Evolutionary conservation across 192 early-diverging fungal species (phyloP), one percentile per base, ranked within the genome.

Genomic region (Endogone sp.): DNA sequence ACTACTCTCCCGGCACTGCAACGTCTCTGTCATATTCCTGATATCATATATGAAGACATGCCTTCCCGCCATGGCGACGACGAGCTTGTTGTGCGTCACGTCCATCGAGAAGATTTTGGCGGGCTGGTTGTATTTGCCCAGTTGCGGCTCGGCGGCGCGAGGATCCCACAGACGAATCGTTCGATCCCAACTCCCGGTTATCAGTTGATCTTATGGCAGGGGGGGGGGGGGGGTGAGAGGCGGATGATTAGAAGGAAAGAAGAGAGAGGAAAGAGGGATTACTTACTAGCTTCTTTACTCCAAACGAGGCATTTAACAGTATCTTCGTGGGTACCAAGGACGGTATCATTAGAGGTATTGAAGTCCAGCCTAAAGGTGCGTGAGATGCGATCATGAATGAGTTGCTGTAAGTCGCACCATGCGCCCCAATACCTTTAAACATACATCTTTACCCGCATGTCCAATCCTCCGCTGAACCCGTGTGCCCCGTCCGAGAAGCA

Each of bases 161-260:
- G 88, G 76, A 71, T 96, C 92, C 89, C 89, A 96, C 21, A 88
- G 73, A 9, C 89, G 81, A 55, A 97, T 79, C 4, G 91, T 83
- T 71, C 90, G 90, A 75, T 99, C 97, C 97, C 97, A 99, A 59
- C 91, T 88, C 56, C 95, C 97, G 20, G 94, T 89, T 22, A 93
- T 72, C n/a, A 95, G 70, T 22, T 86, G 73, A 28, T 81, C 91
- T 90, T 67, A 0, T 44, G 27, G 32, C n/a, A n/a, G n/a, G n/a
- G n/a, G n/a, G n/a, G n/a, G n/a, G n/a, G n/a, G n/a, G n/a, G n/a
- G n/a, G n/a, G 22, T 57, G 61, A 37, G 2, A 13, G 56, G 25
- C 32, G 16, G 49, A 57, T 56, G 30, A 8, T 63, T 21, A 30
- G 23, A 29, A 11, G 22, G 1, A 28, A 62, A 62, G 28, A 10